Conservation (phyloP, 768 basidiomycete species). For the Cubamyces lactineus region DNA sequence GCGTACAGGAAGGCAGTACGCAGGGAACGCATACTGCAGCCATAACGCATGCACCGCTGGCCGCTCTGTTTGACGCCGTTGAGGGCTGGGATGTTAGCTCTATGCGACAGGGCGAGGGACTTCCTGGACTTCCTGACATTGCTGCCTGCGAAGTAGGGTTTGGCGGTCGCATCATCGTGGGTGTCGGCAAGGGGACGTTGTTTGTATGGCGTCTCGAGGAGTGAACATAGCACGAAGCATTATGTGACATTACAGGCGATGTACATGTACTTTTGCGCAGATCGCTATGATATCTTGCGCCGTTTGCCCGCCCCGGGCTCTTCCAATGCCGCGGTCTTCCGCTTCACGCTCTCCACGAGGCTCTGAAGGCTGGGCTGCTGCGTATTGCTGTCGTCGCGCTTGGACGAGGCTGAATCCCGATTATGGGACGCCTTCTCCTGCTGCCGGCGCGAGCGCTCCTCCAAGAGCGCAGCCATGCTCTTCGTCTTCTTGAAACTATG, state of each 20-base stretch:
- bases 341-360: slow-evolving; percentile 87
- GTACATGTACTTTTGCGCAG: slow-evolving; percentile 1
- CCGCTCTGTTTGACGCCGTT: slow-evolving; percentile 21
- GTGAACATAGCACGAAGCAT: background rate
- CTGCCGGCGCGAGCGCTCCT: slow-evolving; percentile 78
- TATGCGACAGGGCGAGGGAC: slow-evolving; percentile 8
- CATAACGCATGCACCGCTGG: slow-evolving; percentile 12
- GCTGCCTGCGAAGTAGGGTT: slow-evolving; percentile 29
- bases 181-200: slow-evolving; percentile 28
- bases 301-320: slow-evolving; percentile 43
- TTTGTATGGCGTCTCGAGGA: slow-evolving; percentile 28
- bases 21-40: background rate
- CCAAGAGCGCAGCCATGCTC: slow-evolving; percentile 81
- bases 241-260: background rate
- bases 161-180: slow-evolving; percentile 27
- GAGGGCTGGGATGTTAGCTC: slow-evolving; percentile 32
- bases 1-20: slow-evolving; percentile 23
- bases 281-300: slow-evolving; percentile 35
- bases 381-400: slow-evolving; percentile 20
- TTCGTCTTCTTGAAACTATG: slow-evolving; percentile 90
- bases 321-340: slow-evolving; percentile 56
- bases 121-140: slow-evolving; percentile 21
- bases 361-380: slow-evolving; percentile 53
- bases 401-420: slow-evolving; percentile 5
- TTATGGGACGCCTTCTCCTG: slow-evolving; percentile 35